Conservation (phyloP, 306 rosid species). For the Dryas drummondii region DNA sequence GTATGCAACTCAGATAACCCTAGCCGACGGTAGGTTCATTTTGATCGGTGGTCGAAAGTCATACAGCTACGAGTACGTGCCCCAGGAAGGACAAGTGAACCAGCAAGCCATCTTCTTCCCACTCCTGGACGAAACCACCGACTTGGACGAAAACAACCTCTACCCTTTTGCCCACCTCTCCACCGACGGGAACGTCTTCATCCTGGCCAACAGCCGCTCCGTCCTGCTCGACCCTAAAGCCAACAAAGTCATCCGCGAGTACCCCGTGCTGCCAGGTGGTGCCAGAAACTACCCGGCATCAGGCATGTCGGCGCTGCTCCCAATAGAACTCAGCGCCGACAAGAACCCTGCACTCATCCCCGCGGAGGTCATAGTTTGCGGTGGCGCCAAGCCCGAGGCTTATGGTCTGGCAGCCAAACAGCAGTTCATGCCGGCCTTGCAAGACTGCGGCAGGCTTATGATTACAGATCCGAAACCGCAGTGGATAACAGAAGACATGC, state of each 20-base stretch:
- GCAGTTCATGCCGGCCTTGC: slow-evolving; percentile 41
- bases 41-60: slow-evolving; percentile 73
- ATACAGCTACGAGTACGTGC: slow-evolving; percentile 62
- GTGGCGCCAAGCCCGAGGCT: slow-evolving; percentile 57
- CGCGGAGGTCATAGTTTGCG: slow-evolving; percentile 71
- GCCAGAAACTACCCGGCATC: slow-evolving; percentile 89
- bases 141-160: slow-evolving; percentile 83
- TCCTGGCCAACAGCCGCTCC: slow-evolving; percentile 81
- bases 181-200: slow-evolving; percentile 67
- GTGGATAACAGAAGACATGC: slow-evolving; percentile 70
- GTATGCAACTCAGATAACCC: slow-evolving; percentile 68
- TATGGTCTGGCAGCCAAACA: slow-evolving; percentile 35
- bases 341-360: neutral
- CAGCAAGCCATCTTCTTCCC: slow-evolving; percentile 26
- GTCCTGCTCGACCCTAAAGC: slow-evolving; percentile 49
- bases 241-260: slow-evolving; percentile 45
- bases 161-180: slow-evolving; percentile 73
- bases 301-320: slow-evolving; percentile 72
- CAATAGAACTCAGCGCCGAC: slow-evolving; percentile 38
- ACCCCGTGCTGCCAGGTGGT: slow-evolving; percentile 54
- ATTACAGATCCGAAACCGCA: slow-evolving; percentile 43
- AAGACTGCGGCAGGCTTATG: slow-evolving; percentile 55
- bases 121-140: slow-evolving; percentile 67
- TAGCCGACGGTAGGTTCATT: slow-evolving; percentile 51
- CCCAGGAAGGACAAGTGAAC: slow-evolving; percentile 38